Percentiles rank a stretch among this genome's conserved stretches.
phyloP scores from a whole-genome alignment of 1,284 basidiomycete genomes.

The Xerocomus tenax region DNA sequence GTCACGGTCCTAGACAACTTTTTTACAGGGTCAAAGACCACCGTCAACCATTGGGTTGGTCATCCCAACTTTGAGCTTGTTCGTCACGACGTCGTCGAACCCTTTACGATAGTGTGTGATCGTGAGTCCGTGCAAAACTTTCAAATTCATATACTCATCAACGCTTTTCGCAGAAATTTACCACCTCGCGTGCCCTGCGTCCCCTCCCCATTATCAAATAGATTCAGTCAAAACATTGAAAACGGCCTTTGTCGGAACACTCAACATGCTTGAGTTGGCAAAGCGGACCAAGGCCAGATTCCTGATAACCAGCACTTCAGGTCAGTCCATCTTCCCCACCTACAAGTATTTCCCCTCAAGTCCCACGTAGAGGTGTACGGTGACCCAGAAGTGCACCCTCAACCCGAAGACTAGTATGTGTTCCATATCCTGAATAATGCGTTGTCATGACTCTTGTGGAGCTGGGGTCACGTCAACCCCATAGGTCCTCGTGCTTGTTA shows the following conservation, averaged over 20 bases:
- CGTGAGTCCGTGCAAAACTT: constrained; percentile 44
- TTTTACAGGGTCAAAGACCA: constrained; percentile 94
- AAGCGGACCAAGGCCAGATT: constrained; percentile 96
- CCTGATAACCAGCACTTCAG: constrained; percentile 88
- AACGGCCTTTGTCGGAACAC: constrained; percentile 93
- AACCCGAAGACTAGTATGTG: constrained; percentile 84
- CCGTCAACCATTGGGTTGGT: constrained; percentile 89
- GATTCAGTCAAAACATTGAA: constrained; percentile 96
- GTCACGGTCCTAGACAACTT: constrained; percentile 98
- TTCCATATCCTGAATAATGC: constrained; percentile 4
- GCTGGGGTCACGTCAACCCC: constrained; percentile 97
- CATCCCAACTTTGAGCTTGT: constrained; percentile 98
- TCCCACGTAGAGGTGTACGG: constrained; percentile 78
- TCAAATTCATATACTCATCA: background rate
- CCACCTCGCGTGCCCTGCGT: constrained; percentile 92
- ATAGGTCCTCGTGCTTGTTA: constrained; percentile 96
- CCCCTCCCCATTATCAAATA: constrained; percentile 91
- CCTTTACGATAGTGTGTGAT: constrained; percentile 95
- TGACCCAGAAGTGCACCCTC: constrained; percentile 93
- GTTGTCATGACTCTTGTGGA: constrained; percentile 28
- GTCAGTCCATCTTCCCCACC: constrained; percentile 34
- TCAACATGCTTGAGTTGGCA: constrained; percentile 97
- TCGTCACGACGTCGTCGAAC: constrained; percentile 92
- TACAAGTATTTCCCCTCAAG: constrained; percentile 6
- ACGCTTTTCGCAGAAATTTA: constrained; percentile 72